A percentile compares a stretch with the other conserved stretches of the same genome.
Evolutionary conservation across 2,329 filamentous ascomycete species (phyloP).

Genomic region (Thielaviopsis musarum): DNA sequence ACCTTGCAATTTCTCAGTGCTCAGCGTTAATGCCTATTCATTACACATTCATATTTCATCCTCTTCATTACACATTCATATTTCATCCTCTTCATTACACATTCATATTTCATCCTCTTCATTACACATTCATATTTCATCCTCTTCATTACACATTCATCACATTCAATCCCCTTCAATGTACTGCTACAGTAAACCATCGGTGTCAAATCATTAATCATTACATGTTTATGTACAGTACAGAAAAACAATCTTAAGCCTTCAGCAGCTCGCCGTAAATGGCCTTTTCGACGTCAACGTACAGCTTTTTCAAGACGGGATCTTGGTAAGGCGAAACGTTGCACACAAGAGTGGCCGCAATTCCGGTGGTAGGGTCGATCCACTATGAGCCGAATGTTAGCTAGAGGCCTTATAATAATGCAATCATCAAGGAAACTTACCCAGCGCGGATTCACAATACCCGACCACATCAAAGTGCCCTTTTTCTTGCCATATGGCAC

Average conservation of each 20-base stretch:
- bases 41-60: too few species aligned
- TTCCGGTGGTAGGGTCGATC: slow-evolving; percentile 23
- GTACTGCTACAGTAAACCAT: too few species aligned
- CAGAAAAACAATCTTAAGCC: neutral
- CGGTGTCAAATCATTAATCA: neutral
- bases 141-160: neutral
- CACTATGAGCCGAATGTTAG: slow-evolving; percentile 15
- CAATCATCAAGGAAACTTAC: slow-evolving; percentile 17
- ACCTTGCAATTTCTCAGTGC: too few species aligned
- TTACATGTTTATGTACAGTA: neutral
- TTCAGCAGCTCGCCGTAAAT: slow-evolving; percentile 20
- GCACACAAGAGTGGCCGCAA: slow-evolving; percentile 24
- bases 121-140: neutral
- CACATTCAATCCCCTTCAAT: neutral
- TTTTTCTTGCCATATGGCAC: slow-evolving; percentile 23
- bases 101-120: neutral
- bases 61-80: too few species aligned
- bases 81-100: neutral
- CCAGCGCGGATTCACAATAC: slow-evolving; percentile 26
- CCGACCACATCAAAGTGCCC: slow-evolving; percentile 29
- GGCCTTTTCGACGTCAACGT: slow-evolving; percentile 23
- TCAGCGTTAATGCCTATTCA: too few species aligned
- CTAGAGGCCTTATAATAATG: neutral
- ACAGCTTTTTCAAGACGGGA: slow-evolving; percentile 20
- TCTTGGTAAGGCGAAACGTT: slow-evolving; percentile 25